A percentile compares a stretch with the other conserved stretches of the same genome.
Evolutionary conservation across 495 filamentous ascomycete species (phyloP).

Genomic region (Penicillium cataractarum): DNA sequence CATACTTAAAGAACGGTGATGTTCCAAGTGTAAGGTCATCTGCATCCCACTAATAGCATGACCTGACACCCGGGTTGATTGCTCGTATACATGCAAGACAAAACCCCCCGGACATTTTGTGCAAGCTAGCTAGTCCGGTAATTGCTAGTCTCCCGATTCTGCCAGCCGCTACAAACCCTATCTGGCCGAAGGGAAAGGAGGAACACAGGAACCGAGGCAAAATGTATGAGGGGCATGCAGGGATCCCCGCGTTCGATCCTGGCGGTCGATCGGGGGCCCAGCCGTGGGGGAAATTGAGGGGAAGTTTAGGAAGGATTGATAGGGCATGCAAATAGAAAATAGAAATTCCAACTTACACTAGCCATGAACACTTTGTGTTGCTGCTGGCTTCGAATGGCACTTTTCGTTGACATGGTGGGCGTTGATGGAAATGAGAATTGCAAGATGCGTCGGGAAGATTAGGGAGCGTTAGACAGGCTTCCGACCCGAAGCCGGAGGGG

Average conservation of each 20-base stretch:
- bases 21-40: background rate
- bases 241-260: constrained; percentile 16
- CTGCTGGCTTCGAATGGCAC: constrained; percentile 23
- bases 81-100: constrained; percentile 1
- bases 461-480: constrained; percentile 19
- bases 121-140: background rate
- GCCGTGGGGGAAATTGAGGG: constrained; percentile 1
- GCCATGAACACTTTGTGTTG: constrained; percentile 36
- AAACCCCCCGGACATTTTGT: background rate
- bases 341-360: constrained; percentile 29
- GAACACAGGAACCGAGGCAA: constrained; percentile 21
- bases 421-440: constrained; percentile 6
- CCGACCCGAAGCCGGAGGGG: constrained; percentile 26
- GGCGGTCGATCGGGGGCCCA: constrained; percentile 8
- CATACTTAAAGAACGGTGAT: background rate
- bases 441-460: constrained; percentile 24
- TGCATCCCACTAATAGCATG: background rate
- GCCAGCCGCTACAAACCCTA: constrained; percentile 5
- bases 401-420: constrained; percentile 28
- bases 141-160: background rate
- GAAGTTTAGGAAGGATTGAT: background rate
- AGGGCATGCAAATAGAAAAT: background rate
- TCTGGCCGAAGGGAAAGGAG: background rate
- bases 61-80: background rate
- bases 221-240: constrained; percentile 16